Conservation (phyloP, 176 grass and related monocot genomes). For the Oryza nivara region DNA sequence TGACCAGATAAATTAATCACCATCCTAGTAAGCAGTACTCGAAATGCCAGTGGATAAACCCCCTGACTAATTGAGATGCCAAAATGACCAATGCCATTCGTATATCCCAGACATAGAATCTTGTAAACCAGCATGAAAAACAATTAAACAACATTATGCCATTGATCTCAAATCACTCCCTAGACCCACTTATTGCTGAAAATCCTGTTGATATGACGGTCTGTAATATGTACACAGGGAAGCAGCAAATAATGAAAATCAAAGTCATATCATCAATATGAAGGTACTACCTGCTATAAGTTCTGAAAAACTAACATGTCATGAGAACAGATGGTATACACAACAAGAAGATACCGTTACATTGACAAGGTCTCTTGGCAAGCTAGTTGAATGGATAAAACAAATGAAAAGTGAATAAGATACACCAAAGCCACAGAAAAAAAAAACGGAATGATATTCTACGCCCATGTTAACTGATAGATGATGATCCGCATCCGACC, state of each 20-base stretch:
- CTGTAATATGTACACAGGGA: not conserved
- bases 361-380: not conserved
- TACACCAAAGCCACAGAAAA: constrained; percentile 11
- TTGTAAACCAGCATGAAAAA: not conserved
- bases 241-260: not conserved
- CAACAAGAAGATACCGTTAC: not conserved
- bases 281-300: not conserved
- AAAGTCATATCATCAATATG: too few species aligned
- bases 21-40: not conserved
- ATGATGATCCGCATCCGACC: constrained; percentile 25
- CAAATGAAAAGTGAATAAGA: constrained; percentile 33
- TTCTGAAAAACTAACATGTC: not conserved
- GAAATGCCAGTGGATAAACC: too few species aligned
- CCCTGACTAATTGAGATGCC: not conserved
- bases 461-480: not conserved
- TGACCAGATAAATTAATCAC: not conserved
- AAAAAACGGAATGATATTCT: not conserved
- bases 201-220: not conserved
- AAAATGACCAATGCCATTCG: not conserved
- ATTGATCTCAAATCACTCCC: not conserved
- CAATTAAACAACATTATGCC: not conserved
- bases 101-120: not conserved
- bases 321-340: constrained; percentile 13
- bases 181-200: not conserved
- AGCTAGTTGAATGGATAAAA: constrained; percentile 1